phyloP scores from a whole-genome alignment of 164 flowering plant genomes.

The Sextonia rubra region DNA sequence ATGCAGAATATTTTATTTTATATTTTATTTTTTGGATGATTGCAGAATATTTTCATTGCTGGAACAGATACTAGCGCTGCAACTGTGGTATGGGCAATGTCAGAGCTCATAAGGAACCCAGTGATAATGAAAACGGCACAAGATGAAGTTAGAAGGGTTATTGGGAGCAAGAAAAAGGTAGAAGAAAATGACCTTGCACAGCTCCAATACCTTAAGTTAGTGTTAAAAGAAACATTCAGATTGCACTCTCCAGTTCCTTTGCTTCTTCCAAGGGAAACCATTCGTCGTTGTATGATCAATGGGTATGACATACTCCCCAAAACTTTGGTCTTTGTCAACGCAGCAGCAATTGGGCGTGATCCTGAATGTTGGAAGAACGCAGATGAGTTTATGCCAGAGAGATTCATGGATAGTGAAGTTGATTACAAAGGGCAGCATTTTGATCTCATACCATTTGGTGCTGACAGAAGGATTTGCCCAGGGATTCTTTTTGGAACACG shows the following conservation, averaged over 20 bases:
- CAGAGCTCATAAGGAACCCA: constrained; percentile 5
- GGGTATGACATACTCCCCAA: background rate
- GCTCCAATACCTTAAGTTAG: constrained; percentile 1
- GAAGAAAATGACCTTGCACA: background rate
- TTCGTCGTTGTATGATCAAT: background rate
- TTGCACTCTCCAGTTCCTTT: background rate
- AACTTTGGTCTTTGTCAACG: constrained; percentile 6
- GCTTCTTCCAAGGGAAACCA: constrained; percentile 3
- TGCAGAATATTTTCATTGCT: constrained; percentile 1
- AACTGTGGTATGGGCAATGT: background rate
- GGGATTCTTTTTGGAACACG: background rate
- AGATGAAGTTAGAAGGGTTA: constrained; percentile 1
- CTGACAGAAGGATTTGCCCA: constrained; percentile 4
- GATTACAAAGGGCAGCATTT: constrained; percentile 2
- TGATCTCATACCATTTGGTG: constrained; percentile 4
- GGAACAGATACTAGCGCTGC: constrained; percentile 2
- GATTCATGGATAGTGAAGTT: background rate
- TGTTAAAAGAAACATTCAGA: background rate
- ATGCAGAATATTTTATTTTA: background rate
- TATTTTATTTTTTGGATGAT: background rate
- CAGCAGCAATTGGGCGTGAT: background rate
- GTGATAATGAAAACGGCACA: background rate
- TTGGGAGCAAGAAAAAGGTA: background rate
- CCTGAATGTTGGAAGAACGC: constrained; percentile 5
- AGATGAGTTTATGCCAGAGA: constrained; percentile 2